Percentiles rank a stretch among this genome's conserved stretches.
These are phyloP conservation scores for Coriaria nepalensis DNA, from an alignment of 306 rosid genomes.

Conservation along the genomic window DNA sequence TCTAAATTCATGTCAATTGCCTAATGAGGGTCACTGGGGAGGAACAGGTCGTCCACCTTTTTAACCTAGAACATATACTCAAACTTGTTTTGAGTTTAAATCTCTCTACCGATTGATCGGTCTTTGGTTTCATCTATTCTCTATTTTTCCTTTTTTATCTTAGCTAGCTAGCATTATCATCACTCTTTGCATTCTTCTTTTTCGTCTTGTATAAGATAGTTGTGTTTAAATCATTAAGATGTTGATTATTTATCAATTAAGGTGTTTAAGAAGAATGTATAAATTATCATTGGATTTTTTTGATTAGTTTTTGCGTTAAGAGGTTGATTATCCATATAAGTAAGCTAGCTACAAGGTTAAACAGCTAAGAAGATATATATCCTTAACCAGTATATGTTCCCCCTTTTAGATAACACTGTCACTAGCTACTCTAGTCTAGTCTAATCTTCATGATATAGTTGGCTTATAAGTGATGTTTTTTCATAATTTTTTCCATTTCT, in stretches of 20 bases:
- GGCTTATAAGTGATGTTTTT: constrained; percentile 9
- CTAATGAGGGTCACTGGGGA: constrained; percentile 85
- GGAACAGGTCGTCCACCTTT: constrained; percentile 60
- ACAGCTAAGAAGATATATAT: background rate
- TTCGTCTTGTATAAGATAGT: constrained; percentile 38
- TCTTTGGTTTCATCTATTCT: background rate
- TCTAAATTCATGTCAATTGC: constrained; percentile 69
- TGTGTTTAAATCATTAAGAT: constrained; percentile 26
- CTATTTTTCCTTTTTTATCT: background rate
- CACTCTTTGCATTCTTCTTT: constrained; percentile 19
- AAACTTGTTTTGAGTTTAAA: background rate
- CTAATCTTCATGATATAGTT: too few species aligned
- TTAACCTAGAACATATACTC: constrained; percentile 9
- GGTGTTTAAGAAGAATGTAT: too few species aligned
- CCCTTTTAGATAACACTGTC: too few species aligned
- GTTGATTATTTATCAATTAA: constrained; percentile 11
- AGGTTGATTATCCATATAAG: too few species aligned
- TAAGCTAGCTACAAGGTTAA: background rate
- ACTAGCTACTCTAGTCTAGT: background rate
- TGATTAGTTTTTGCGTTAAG: background rate
- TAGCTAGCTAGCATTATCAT: background rate
- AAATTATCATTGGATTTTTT: background rate
- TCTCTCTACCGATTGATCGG: background rate
- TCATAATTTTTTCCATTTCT: background rate
- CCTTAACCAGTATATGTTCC: too few species aligned